Percentiles rank a stretch among this genome's conserved stretches.
These are phyloP conservation scores for Immersiporthe knoxdaviesiana DNA, from an alignment of 2,329 filamentous ascomycete genomes.

Conservation along the genomic window DNA sequence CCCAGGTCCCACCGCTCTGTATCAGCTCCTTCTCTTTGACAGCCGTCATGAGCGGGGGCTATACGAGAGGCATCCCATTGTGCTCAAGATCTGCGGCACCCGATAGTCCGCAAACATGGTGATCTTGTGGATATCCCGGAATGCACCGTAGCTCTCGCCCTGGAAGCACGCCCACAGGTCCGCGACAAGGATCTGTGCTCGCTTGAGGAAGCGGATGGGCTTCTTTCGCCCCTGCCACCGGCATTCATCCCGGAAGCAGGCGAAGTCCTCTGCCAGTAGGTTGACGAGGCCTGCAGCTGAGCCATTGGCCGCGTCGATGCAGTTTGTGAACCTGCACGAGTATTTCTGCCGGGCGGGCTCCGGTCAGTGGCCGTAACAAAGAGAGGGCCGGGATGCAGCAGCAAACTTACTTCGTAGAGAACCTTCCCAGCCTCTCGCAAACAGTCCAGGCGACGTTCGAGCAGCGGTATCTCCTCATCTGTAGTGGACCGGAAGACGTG, in stretches of 20 bases:
- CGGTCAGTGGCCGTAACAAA: slow-evolving; percentile 29
- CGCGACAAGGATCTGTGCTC: slow-evolving; percentile 93
- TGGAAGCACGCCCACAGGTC: slow-evolving; percentile 97
- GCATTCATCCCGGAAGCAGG: slow-evolving; percentile 83
- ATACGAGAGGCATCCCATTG: slow-evolving; percentile 80
- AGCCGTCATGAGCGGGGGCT: slow-evolving; percentile 76
- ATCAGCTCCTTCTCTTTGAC: slow-evolving; percentile 69
- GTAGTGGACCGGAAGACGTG: slow-evolving; percentile 87
- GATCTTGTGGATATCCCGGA: slow-evolving; percentile 89
- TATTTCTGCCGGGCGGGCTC: slow-evolving; percentile 62
- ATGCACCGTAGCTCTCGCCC: slow-evolving; percentile 76
- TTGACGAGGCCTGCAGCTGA: slow-evolving; percentile 89
- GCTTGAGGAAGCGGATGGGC: slow-evolving; percentile 82
- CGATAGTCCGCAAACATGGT: slow-evolving; percentile 99
- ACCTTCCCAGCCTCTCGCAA: slow-evolving; percentile 82
- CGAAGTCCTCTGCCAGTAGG: slow-evolving; percentile 77
- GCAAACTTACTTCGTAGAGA: slow-evolving; percentile 68
- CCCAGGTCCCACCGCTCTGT: slow-evolving; percentile 74
- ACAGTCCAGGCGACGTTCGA: slow-evolving; percentile 76
- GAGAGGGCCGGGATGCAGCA: not conserved
- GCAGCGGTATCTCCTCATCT: slow-evolving; percentile 82
- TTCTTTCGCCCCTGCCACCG: slow-evolving; percentile 70
- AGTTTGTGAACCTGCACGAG: slow-evolving; percentile 70
- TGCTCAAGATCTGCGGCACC: slow-evolving; percentile 88
- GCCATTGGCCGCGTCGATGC: slow-evolving; percentile 72